Base-by-base conservation (phyloP, 1,284 basidiomycete species). In the Golubevia sp. region DNA sequence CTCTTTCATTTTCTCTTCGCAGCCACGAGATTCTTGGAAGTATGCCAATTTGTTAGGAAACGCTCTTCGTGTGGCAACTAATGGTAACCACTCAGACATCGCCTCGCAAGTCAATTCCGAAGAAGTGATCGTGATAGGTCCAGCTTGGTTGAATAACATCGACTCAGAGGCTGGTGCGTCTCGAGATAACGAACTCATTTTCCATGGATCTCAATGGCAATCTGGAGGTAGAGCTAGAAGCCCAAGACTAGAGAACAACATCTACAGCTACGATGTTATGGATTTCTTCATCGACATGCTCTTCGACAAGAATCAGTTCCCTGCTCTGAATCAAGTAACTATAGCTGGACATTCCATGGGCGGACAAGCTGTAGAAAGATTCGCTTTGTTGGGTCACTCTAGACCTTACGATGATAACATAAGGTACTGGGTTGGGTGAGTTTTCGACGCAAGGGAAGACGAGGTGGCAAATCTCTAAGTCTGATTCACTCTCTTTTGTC, bases 331-430 rank as follows among this genome's bases (percentile, higher is more conserved):
- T 25, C 70, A 75, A 50, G 65, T 82, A 23, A 76, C 80, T 11
- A 44, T 82, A 11, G 77, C 66, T 15, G 79, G 79, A 3, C 77
- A 80, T 51, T 82, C 79, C 21, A 73, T 82, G 70, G 79, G 79
- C 21, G 79, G 67, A 2, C 77, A 79, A 38, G 71, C 74, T 1
- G 55, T 69, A 2, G 62, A 71, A 58, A 61, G 77, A 11, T 82
- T 79, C 51, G 67, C 77, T 0, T n/a, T 77, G 26, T 52, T 77
- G 11, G 75, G 75, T 48, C 74, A 75, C 62, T 59, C 66, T 50
- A 75, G 73, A 55, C 57, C 62, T 24, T 80, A 80, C 58, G 77
- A 79, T 44, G 50, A 56, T 54, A 77, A 74, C 30, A 25, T 82
- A 44, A 69, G 62, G 25, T 82, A 66, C 49, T 82, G 77, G 77